These are phyloP conservation scores for Panus rudis DNA, from an alignment of 768 basidiomycete genomes.

Conservation along the genomic window DNA sequence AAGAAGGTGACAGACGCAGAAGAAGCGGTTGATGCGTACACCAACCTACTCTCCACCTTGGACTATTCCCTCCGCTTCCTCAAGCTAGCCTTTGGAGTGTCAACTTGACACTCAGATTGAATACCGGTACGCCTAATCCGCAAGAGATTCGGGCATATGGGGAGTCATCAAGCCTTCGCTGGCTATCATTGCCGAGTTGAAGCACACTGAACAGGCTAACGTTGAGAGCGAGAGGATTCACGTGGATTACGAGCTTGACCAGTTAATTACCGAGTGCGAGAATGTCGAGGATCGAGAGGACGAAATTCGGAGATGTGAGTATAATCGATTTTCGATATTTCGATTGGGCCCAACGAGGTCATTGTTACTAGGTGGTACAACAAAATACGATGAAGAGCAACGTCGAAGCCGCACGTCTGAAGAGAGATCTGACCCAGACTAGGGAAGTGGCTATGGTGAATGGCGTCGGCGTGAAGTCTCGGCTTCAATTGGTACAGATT, in stretches of 20 bases:
- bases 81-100: constrained; percentile 64
- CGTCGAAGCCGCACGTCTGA: constrained; percentile 58
- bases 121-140: constrained; percentile 62
- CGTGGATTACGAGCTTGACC: constrained; percentile 79
- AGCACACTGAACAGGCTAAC: constrained; percentile 58
- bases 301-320: constrained; percentile 73
- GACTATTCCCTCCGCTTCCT: constrained; percentile 68
- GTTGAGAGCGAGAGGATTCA: constrained; percentile 76
- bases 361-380: constrained; percentile 59
- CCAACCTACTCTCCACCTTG: constrained; percentile 67
- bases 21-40: constrained; percentile 75
- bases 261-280: constrained; percentile 69
- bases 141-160: constrained; percentile 66
- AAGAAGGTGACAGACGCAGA: constrained; percentile 78
- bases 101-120: constrained; percentile 71
- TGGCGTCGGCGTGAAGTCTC: constrained; percentile 77
- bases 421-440: constrained; percentile 68
- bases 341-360: background rate
- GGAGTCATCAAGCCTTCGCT: constrained; percentile 74
- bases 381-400: constrained; percentile 64
- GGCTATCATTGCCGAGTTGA: constrained; percentile 61
- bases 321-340: background rate
- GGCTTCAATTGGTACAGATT: constrained; percentile 70
- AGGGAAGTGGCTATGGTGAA: constrained; percentile 69
- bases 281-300: constrained; percentile 76